Conservation (phyloP, 345 rosid genomes). For the Lagerstroemia speciosa region DNA sequence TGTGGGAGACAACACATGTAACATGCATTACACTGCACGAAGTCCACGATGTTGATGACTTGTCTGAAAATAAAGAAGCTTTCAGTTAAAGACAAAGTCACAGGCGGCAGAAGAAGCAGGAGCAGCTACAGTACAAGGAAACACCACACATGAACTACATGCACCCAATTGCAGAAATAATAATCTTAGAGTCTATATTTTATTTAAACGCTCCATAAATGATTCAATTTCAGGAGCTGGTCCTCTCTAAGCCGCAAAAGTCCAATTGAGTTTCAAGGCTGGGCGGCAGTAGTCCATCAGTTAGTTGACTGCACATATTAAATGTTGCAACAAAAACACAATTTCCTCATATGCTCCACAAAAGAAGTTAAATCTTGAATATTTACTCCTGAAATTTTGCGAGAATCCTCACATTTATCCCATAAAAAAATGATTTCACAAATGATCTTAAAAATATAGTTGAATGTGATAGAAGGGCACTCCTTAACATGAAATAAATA, state of each 20-base stretch:
- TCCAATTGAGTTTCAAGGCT: no score
- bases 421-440: neutral
- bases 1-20: neutral
- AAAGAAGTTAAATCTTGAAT: neutral
- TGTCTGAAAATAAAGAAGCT: neutral
- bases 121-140: neutral
- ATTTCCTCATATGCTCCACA: neutral
- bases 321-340: neutral
- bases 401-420: neutral
- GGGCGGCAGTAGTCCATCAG: no score
- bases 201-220: neutral
- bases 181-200: neutral
- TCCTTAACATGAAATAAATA: neutral
- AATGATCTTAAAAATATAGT: neutral
- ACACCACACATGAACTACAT: neutral
- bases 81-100: neutral
- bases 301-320: neutral
- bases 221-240: neutral
- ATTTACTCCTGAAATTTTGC: neutral
- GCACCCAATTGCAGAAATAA: neutral
- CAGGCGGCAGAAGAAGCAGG: neutral
- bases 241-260: neutral
- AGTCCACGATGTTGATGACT: neutral
- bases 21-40: neutral
- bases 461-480: neutral